Conservation (phyloP, 1,284 basidiomycete genomes). For the Vanrija humicola region DNA sequence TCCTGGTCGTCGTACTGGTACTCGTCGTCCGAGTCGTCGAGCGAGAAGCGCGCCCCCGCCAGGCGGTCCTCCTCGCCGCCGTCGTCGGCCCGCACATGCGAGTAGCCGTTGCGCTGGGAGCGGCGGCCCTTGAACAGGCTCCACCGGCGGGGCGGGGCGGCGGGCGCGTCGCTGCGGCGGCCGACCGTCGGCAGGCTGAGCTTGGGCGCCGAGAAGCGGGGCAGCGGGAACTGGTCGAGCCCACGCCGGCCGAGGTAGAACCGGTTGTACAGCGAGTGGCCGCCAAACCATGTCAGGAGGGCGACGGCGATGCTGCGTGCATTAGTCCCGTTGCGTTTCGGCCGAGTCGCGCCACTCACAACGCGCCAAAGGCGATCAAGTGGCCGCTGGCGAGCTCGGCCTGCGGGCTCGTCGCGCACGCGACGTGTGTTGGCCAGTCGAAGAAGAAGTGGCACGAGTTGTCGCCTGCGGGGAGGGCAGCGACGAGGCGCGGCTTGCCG, state of each 20-base stretch:
- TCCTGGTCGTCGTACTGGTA: conserved; percentile 21
- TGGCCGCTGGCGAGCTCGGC: conserved; percentile 30
- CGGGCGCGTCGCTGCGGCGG: conserved; percentile 6
- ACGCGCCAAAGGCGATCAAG: conserved; percentile 32
- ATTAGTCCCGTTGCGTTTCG: neutral
- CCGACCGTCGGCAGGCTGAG: neutral
- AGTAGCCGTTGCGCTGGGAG: conserved; percentile 31
- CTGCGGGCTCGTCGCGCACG: conserved; percentile 41
- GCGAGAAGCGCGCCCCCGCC: conserved; percentile 43
- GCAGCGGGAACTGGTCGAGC: conserved; percentile 38
- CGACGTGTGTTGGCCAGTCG: conserved; percentile 48
- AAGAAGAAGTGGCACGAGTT: conserved; percentile 47
- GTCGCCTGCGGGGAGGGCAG: conserved; percentile 37
- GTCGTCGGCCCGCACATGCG: conserved; percentile 37
- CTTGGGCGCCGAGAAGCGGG: conserved; percentile 9
- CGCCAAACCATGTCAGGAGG: conserved; percentile 43
- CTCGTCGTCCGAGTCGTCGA: conserved; percentile 44
- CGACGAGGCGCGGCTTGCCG: conserved; percentile 39
- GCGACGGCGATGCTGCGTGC: conserved; percentile 37
- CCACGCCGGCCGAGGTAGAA: conserved; percentile 42
- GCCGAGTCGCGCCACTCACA: conserved; percentile 30
- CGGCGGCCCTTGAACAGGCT: conserved; percentile 32
- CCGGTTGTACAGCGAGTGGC: conserved; percentile 46
- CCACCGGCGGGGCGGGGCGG: conserved; percentile 19
- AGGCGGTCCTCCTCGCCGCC: conserved; percentile 57